Evolutionary conservation across 2,329 filamentous ascomycete genomes (phyloP), one percentile per base, ranked within the genome.

Genomic region (Atkinsonella texensis): DNA sequence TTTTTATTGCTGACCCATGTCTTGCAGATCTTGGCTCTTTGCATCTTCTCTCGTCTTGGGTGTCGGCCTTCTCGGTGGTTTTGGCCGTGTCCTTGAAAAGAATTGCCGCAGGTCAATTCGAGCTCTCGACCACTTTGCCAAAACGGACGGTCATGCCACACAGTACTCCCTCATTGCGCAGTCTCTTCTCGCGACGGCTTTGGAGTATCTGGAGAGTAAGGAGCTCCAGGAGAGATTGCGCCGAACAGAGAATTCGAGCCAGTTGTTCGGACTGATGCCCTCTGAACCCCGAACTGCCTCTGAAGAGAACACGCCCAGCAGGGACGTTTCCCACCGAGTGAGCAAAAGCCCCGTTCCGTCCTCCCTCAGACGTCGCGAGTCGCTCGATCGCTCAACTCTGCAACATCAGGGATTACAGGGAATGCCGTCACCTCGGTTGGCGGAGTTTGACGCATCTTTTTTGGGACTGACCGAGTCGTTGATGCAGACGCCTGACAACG

Each of bases 121-220:
- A 5, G 70, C 71, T 0, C 65, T 79, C 2, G 73, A 76, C 45
- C 70, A 75, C 53, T 75, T 77, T 47, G 71, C 74, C 2, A 65
- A 70, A 12, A 62, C 68, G 33, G 75, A 79, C 52, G 68, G 72
- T 0, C 75, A 79, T 54, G 75, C 75, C 1, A 61, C 64, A 7
- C 75, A 78, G 54, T 79, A 79, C 58, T 74, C 74, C 0, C 70
- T 77, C 33, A 77, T 79, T 42, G 74, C 74, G 0, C 71, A 75
- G 50, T 75, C 75, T 0, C 67, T 79, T 0, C 67, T 77, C 0
- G 64, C 63, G 0, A 72, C 70, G 0, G 73, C 74, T 0, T 58
- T 74, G 0, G 68, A 71, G 40, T 68, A 76, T 18, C 66, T 79
- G 0, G 74, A 77, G 55, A 70, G 67, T 43, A 67, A 66, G 6